Evolutionary conservation across 2,329 filamentous ascomycete genomes (phyloP).

Genomic region (Graphiopsis chlorocephala): DNA sequence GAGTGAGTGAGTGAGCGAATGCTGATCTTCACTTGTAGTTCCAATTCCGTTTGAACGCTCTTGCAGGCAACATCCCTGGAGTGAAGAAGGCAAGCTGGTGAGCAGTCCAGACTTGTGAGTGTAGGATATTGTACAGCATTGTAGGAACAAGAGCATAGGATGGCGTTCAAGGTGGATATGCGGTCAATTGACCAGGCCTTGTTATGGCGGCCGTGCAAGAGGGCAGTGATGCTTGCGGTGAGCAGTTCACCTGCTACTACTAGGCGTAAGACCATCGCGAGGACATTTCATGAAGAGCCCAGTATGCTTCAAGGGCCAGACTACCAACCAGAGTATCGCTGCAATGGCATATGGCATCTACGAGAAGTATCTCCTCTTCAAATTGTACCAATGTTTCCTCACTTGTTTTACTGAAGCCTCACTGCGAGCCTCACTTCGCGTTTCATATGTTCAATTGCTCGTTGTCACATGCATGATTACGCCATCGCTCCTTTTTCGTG

Average conservation of each 20-base stretch:
- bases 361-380: slow-evolving; percentile 2
- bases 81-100: slow-evolving; percentile 97
- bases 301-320: neutral
- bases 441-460: neutral
- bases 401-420: neutral
- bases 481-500: neutral
- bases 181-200: neutral
- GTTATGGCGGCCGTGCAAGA: neutral
- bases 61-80: slow-evolving; percentile 81
- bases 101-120: neutral
- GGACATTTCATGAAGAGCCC: neutral
- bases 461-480: neutral
- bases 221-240: neutral
- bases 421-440: neutral
- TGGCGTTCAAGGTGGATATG: neutral
- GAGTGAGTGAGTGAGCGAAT: slow-evolving; percentile 6
- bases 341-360: neutral
- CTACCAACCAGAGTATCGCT: neutral
- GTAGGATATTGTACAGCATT: slow-evolving; percentile 16
- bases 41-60: slow-evolving; percentile 86
- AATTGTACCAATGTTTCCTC: neutral
- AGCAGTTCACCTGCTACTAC: neutral
- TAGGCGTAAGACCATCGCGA: neutral
- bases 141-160: slow-evolving; percentile 7
- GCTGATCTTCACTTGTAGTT: slow-evolving; percentile 55